phyloP scores from a whole-genome alignment of 495 filamentous ascomycete genomes.

The Neurospora sp. region DNA sequence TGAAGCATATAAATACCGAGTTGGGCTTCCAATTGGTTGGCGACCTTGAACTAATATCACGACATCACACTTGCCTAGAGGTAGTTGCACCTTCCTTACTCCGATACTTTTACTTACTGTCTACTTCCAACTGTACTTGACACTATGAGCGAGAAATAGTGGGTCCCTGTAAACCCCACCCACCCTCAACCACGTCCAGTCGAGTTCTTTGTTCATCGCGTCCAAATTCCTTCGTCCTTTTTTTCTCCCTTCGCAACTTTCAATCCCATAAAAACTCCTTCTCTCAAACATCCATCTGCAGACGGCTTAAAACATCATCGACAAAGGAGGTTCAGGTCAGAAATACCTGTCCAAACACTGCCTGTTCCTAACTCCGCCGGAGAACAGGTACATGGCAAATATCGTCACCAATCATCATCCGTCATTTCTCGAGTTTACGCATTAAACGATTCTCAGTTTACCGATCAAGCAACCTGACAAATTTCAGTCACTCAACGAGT shows the following conservation, averaged over 20 bases:
- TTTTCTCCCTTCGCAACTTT: not conserved
- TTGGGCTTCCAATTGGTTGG: not conserved
- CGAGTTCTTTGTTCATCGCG: not conserved
- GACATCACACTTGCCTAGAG: not conserved
- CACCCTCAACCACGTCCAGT: not conserved
- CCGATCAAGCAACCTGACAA: not conserved
- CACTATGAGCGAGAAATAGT: not conserved
- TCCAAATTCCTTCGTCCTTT: not conserved
- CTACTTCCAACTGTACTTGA: not conserved
- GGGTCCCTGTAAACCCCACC: not conserved
- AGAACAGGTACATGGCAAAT: not conserved
- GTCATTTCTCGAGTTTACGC: not conserved
- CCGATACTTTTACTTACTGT: not conserved
- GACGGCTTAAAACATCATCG: not conserved
- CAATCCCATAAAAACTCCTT: not conserved
- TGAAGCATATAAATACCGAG: not conserved
- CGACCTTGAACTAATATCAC: not conserved
- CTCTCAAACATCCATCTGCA: not conserved
- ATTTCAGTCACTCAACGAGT: not conserved
- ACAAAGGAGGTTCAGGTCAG: not conserved
- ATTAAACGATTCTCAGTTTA: not conserved
- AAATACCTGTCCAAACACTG: not conserved
- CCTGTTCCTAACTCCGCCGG: not conserved
- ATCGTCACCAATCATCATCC: not conserved
- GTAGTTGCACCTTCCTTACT: not conserved